Conservation (phyloP, 1,284 basidiomycete species). For the Ustilago lituana region DNA sequence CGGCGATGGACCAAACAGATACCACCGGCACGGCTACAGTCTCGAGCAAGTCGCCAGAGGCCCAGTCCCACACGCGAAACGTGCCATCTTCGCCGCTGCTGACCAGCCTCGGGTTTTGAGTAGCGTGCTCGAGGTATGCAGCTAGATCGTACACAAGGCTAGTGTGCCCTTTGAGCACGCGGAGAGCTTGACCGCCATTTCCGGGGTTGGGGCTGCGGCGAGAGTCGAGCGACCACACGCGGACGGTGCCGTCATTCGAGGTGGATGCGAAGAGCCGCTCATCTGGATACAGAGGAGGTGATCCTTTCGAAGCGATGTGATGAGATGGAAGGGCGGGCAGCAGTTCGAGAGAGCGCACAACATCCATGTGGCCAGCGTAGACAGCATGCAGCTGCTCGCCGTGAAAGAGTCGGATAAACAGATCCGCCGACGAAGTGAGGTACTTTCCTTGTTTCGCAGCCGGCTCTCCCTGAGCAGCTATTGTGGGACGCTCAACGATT, state of each 20-base stretch:
- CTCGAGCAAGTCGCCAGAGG: constrained; percentile 9
- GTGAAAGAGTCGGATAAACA: constrained; percentile 49
- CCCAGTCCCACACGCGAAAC: constrained; percentile 40
- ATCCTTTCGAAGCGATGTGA: too few relatives aligned
- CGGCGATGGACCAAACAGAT: constrained; percentile 45
- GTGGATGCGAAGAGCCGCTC: constrained; percentile 37
- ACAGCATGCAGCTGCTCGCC: constrained; percentile 40
- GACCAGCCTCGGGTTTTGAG: constrained; percentile 7
- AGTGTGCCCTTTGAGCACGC: constrained; percentile 26
- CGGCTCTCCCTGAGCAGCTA: neutral
- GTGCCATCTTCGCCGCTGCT: constrained; percentile 48
- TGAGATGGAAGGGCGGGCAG: constrained; percentile 4
- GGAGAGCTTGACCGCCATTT: constrained; percentile 42
- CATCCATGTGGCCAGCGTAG: constrained; percentile 51
- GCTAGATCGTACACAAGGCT: constrained; percentile 45
- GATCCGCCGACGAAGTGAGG: constrained; percentile 50
- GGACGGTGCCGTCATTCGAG: constrained; percentile 44
- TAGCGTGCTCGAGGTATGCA: constrained; percentile 5
- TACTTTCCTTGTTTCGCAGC: constrained; percentile 15
- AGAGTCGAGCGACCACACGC: constrained; percentile 39
- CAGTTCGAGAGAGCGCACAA: constrained; percentile 35
- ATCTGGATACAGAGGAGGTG: neutral
- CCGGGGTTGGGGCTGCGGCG: constrained; percentile 27
- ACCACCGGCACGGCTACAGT: constrained; percentile 36
- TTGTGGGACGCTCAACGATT: constrained; percentile 29